Evolutionary conservation across 768 basidiomycete genomes (phyloP).

Genomic region (Termitomyces sp.): DNA sequence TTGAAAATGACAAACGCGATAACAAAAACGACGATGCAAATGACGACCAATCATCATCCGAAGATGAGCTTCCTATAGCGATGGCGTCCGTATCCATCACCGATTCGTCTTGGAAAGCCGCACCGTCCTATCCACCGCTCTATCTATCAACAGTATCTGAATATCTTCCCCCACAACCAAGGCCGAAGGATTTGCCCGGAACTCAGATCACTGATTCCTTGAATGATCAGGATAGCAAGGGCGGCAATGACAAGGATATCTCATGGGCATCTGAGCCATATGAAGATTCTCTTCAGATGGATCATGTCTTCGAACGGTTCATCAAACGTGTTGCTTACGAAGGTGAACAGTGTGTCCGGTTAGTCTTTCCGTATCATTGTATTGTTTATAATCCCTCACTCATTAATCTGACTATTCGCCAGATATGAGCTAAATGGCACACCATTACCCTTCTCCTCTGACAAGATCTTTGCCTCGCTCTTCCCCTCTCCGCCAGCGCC

Average conservation of each 20-base stretch:
- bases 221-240: conserved; percentile 29
- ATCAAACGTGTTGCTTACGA: conserved; percentile 63
- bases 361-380: conserved; percentile 20
- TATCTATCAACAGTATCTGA: conserved; percentile 76
- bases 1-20: conserved; percentile 17
- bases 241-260: conserved; percentile 40
- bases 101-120: conserved; percentile 62
- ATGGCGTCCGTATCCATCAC: conserved; percentile 47
- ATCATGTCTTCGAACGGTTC: conserved; percentile 85
- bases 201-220: conserved; percentile 37
- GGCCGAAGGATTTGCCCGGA: conserved; percentile 37
- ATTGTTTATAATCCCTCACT: background rate
- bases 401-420: conserved; percentile 6
- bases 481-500: conserved; percentile 54
- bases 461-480: conserved; percentile 63
- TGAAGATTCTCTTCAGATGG: conserved; percentile 74
- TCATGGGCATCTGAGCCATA: conserved; percentile 70
- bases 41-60: conserved; percentile 27
- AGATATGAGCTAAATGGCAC: conserved; percentile 87
- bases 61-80: conserved; percentile 50
- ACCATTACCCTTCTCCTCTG: conserved; percentile 84
- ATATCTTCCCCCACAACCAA: conserved; percentile 58
- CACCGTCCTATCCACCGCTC: conserved; percentile 60
- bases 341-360: conserved; percentile 88
- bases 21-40: background rate